phyloP scores from a whole-genome alignment of 345 rosid species.

The Eucalyptus sp. region DNA sequence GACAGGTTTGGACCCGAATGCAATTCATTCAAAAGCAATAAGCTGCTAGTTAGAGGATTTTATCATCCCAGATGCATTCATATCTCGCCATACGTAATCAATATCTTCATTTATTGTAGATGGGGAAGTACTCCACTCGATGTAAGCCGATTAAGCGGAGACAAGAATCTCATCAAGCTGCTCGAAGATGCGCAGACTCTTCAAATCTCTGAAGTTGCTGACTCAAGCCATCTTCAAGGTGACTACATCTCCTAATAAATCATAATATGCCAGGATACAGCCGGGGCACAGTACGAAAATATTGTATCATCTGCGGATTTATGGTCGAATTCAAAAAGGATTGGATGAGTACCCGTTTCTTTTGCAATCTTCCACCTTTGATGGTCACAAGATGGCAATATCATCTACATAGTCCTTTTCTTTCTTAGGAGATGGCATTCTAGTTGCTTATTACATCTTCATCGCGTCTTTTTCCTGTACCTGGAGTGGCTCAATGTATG shows the following conservation, averaged over 20 bases:
- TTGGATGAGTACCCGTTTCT: neutral
- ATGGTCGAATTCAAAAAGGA: neutral
- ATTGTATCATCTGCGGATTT: neutral
- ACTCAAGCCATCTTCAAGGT: neutral
- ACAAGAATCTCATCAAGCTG: constrained; percentile 45
- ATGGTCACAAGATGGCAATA: neutral
- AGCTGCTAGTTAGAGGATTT: neutral
- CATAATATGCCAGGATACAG: neutral
- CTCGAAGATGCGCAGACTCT: constrained; percentile 41
- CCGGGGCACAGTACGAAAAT: neutral
- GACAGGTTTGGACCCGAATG: constrained; percentile 35
- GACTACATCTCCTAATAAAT: neutral
- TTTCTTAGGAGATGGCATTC: neutral
- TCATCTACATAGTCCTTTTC: neutral
- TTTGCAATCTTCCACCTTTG: neutral
- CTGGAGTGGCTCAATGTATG: neutral
- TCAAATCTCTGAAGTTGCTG: constrained; percentile 28
- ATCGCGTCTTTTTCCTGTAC: neutral
- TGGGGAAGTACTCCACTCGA: constrained; percentile 83
- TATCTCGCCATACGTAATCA: too few relatives aligned
- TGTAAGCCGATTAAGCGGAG: constrained; percentile 43
- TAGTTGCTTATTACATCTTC: neutral
- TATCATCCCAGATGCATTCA: neutral
- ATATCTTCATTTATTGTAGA: constrained; percentile 14
- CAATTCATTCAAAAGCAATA: neutral